Base-by-base conservation (phyloP, 1,139 yeast species). In the Maudiozyma humilis region DNA sequence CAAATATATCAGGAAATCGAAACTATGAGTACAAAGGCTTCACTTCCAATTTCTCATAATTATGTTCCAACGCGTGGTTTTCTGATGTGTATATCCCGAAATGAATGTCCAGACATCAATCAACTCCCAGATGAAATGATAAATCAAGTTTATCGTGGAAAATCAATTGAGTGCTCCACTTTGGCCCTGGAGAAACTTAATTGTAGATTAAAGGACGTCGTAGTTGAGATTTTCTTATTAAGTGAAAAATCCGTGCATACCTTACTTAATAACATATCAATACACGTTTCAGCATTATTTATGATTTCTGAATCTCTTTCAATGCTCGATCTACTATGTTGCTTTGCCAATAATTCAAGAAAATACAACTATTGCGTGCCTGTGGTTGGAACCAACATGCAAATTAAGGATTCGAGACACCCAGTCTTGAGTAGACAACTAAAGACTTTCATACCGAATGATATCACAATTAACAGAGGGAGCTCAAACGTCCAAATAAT, bases 281-380 rank as follows among this genome's bases (percentile, higher is more conserved):
- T 52, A 2, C 57, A 60, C 38, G 49, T 67, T 2, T 67, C 75
- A 0, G 54, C 63, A 0, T 51, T 69, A 23, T 71, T 71, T 42
- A 69, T 70, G 68, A 52, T 70, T 3, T 64, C 73, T 1, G 78
- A 73, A 52, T 73, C 73, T 0, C 45, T 71, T 12, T 67, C 75
- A 1, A 56, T 69, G 7, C 54, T 73, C 10, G 78, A 72, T 50
- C 49, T 72, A 19, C 46, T 73, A 4, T 66, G 71, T 44, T 58
- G 66, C 36, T 65, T 71, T 51, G 68, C 73, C 0, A 45, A 40
- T 18, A 55, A 62, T 37, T 58, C 65, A 2, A 39, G 44, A 2
- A 50, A 57, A 4, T 51, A 53, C 4, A 53, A 58, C 6, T 70
- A 68, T 43, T 54, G 53, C 2, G 55, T 65, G 18, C 73, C 76